Evolutionary conservation across 495 filamentous ascomycete species (phyloP).

Genomic region (Parathielavia hyrcaniae): DNA sequence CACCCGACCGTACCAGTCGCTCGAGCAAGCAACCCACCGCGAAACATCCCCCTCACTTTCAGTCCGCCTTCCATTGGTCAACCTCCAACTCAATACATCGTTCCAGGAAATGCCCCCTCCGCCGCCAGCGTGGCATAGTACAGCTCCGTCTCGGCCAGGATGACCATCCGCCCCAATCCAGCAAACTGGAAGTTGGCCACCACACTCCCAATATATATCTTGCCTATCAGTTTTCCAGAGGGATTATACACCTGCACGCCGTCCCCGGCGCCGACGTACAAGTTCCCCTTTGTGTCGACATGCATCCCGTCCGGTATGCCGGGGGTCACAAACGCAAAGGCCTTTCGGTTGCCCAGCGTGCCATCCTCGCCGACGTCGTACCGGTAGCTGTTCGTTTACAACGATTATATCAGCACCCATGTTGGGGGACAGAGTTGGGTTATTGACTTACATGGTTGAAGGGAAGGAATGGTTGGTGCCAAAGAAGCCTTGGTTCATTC

Average conservation of each 20-base stretch:
- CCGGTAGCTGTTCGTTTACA: conserved; percentile 29
- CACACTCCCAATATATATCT: conserved; percentile 44
- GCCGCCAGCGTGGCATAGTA: conserved; percentile 46
- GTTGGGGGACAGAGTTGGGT: background rate
- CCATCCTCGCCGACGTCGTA: conserved; percentile 39
- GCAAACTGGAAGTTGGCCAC: conserved; percentile 55
- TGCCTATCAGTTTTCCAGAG: conserved; percentile 53
- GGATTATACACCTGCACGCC: conserved; percentile 58
- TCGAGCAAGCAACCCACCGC: too few species aligned
- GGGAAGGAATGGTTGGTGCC: conserved; percentile 33
- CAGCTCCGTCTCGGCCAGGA: conserved; percentile 44
- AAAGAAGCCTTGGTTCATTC: conserved; percentile 38
- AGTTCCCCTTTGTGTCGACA: conserved; percentile 52
- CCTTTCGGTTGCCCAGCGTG: conserved; percentile 40
- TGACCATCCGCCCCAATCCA: conserved; percentile 47
- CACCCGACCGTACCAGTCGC: too few species aligned
- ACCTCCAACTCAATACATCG: conserved; percentile 9
- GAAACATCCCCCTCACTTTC: too few species aligned
- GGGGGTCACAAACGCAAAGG: conserved; percentile 52
- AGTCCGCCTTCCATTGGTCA: background rate
- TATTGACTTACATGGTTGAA: conserved; percentile 34
- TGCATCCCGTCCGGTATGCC: conserved; percentile 58
- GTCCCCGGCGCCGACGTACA: conserved; percentile 56
- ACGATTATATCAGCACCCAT: background rate
- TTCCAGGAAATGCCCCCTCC: conserved; percentile 32